Percentiles rank a stretch among this genome's conserved stretches.
Conservation (phyloP, 352 stramenopile genomes). For the Pythium sukuiense region DNA sequence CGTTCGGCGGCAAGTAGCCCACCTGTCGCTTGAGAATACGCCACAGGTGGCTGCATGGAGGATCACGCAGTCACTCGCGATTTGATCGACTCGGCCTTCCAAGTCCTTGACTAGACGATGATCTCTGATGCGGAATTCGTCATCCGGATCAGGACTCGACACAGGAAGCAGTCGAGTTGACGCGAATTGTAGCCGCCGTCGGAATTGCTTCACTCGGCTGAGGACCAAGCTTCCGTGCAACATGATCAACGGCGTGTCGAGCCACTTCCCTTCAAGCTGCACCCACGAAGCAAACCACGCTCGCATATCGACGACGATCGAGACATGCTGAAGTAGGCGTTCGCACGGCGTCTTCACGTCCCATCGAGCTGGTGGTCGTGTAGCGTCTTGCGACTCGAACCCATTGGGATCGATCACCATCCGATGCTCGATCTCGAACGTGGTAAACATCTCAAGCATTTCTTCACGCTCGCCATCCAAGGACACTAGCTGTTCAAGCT, state of each 20-base stretch:
- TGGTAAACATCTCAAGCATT: conserved; percentile 38
- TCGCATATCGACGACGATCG: conserved; percentile 54
- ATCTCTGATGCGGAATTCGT: conserved; percentile 26
- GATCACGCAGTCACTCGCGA: conserved; percentile 41
- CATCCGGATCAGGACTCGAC: not conserved
- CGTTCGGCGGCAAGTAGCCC: conserved; percentile 23
- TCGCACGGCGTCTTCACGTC: conserved; percentile 36
- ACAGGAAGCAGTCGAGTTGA: conserved; percentile 30
- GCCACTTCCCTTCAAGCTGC: conserved; percentile 48
- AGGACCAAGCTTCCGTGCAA: conserved; percentile 52
- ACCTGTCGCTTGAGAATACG: conserved; percentile 42
- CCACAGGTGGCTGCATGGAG: conserved; percentile 50
- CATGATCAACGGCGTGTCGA: conserved; percentile 32
- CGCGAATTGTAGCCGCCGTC: conserved; percentile 43
- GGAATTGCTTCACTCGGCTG: conserved; percentile 60
- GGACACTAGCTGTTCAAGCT: conserved; percentile 51
- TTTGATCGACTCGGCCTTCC: conserved; percentile 41
- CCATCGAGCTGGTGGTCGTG: not conserved
- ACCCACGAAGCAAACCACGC: conserved; percentile 59
- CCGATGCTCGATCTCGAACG: conserved; percentile 54
- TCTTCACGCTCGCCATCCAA: conserved; percentile 46
- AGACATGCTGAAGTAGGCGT: conserved; percentile 49
- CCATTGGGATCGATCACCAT: conserved; percentile 8
- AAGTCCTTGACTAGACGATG: conserved; percentile 37
- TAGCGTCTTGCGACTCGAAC: conserved; percentile 8